Evolutionary conservation across 208 protist species (phyloP).

Genomic region (Trypanosoma caninum): DNA sequence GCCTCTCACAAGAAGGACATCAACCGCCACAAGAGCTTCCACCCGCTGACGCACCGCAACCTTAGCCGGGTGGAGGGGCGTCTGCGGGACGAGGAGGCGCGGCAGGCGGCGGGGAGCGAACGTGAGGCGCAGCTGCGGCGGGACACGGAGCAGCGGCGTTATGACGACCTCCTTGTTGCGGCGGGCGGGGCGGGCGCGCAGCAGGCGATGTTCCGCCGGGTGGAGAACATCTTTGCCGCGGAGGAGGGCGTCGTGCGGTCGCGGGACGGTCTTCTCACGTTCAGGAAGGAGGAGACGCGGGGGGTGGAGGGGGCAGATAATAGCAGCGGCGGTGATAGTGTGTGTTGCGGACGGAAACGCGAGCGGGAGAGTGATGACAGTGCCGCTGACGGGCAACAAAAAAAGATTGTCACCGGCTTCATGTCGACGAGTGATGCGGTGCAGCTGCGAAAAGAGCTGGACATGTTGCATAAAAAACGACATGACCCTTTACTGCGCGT

Average conservation of each 20-base stretch:
- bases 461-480: constrained; percentile 58
- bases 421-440: constrained; percentile 50
- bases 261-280: constrained; percentile 8
- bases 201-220: constrained; percentile 42
- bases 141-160: constrained; percentile 77
- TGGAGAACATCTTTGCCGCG: constrained; percentile 72
- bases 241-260: constrained; percentile 4
- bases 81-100: constrained; percentile 38
- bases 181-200: constrained; percentile 27
- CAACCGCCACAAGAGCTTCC: constrained; percentile 89
- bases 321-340: too few species aligned
- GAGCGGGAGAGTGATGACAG: background rate
- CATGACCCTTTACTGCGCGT: constrained; percentile 66
- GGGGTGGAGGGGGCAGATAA: constrained; percentile 1
- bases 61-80: constrained; percentile 65
- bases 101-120: constrained; percentile 32
- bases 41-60: constrained; percentile 77
- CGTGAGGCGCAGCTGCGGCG: constrained; percentile 48
- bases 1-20: constrained; percentile 85
- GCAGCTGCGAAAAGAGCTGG: constrained; percentile 55
- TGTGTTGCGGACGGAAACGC: constrained; percentile 8
- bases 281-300: constrained; percentile 18
- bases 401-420: constrained; percentile 39
- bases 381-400: background rate
- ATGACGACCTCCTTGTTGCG: constrained; percentile 59